Evolutionary conservation across 768 basidiomycete genomes (phyloP), one percentile per base, ranked within the genome.

Genomic region (Suillus subluteus): DNA sequence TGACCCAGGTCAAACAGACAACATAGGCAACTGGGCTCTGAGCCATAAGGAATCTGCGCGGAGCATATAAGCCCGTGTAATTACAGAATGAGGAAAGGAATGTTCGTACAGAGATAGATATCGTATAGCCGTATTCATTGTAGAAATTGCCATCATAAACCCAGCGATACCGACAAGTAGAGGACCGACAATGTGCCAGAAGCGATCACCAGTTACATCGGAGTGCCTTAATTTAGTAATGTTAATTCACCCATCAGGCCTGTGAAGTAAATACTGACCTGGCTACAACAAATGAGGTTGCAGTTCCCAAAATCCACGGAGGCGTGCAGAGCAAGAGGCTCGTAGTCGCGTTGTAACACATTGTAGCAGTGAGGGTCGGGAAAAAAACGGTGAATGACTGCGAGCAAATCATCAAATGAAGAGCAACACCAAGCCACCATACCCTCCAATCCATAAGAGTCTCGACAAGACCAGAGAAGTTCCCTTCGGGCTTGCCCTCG

Each of bases 381-480:
- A 94, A 94, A 75, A 88, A 92, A 16, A 87, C 88, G 72, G 90
- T 88, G 82, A 94, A 94, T 12, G 87, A 88, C 41, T 91, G 72
- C 12, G 89, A 85, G 37, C 87, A 74, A 46, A 16, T 2, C 77
- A 87, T 82, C 67, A 84, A 84, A 21, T 84, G 85, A 58, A 91
- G 74, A 2, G 88, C 83, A 40, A 91, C 67, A 18, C 90, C 84
- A 58, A 96, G 80, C 86, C 86, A 91, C 90, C 92, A 95, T 40
- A 95, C 88, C 76, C 87, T 91, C 89, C 88, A 88, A 73, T 95
- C 92, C 26, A 79, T 81, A 62, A 92, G 40, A 15, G 91, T 88
- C 70, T 88, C 73, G 9, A 74, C 63, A 7, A 93, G 74, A 12
- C 90, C 90, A 44, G 78, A 76, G 18, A 74, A 69, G 74, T 11